Conservation (phyloP, 176 grass and related monocot genomes). For the Luzula sylvatica region DNA sequence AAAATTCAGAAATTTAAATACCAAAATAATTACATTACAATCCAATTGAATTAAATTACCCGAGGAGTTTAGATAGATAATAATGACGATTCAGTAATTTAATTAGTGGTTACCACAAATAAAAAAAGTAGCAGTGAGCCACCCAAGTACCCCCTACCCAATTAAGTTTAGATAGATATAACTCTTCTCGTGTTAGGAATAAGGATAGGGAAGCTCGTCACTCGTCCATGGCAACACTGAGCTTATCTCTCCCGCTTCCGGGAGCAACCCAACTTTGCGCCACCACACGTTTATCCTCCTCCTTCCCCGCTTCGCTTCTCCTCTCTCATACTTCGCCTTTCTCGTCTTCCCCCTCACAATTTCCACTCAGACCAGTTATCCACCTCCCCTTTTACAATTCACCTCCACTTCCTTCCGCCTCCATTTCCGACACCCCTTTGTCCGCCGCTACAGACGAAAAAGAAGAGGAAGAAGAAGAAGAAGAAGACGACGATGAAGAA, state of each 20-base stretch:
- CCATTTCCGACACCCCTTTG: conserved; percentile 32
- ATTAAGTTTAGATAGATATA: too few relatives aligned
- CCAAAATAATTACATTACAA: too few relatives aligned
- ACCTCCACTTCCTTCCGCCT: neutral
- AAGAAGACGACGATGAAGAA: conserved; percentile 15
- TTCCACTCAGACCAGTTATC: neutral
- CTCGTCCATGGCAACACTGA: conserved; percentile 1
- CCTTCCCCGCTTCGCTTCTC: conserved; percentile 8
- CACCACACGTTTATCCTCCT: conserved; percentile 15
- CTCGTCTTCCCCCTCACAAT: neutral
- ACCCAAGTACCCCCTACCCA: too few relatives aligned
- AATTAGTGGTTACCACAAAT: conserved; percentile 1
- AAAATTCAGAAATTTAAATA: too few relatives aligned
- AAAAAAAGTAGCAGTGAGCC: neutral
- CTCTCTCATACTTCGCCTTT: conserved; percentile 13
- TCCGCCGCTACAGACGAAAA: conserved; percentile 29
- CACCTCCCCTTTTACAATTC: conserved; percentile 12
- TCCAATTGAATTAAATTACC: too few relatives aligned
- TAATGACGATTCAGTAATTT: too few relatives aligned
- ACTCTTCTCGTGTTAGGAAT: too few relatives aligned
- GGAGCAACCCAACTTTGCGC: neutral
- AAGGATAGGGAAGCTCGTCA: neutral
- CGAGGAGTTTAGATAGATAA: too few relatives aligned
- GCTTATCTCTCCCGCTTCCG: conserved; percentile 1
- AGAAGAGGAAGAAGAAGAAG: conserved; percentile 14